phyloP scores from a whole-genome alignment of 1,284 basidiomycete genomes.

The Inonotus hispidus region DNA sequence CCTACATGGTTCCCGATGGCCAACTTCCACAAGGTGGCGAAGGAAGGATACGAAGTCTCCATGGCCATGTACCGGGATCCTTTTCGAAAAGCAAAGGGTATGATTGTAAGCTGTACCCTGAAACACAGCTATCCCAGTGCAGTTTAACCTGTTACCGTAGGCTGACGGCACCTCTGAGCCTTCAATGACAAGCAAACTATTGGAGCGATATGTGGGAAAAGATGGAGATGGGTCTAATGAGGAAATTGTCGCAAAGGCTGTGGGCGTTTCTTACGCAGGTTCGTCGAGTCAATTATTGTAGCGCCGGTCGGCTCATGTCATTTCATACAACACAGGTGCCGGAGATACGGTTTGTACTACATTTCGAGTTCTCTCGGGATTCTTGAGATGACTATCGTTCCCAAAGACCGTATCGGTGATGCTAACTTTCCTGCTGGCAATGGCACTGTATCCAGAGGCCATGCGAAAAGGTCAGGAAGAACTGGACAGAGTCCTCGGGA shows the following conservation, averaged over 20 bases:
- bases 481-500: slow-evolving; percentile 20
- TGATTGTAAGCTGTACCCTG: not conserved
- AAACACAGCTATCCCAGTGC: not conserved
- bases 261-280: slow-evolving; percentile 13
- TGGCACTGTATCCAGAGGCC: slow-evolving; percentile 1
- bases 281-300: not conserved
- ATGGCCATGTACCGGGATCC: slow-evolving; percentile 7
- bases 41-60: not conserved
- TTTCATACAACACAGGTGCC: slow-evolving; percentile 13
- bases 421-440: slow-evolving; percentile 16
- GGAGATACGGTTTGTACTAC: slow-evolving; percentile 19
- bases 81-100: slow-evolving; percentile 1
- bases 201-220: not conserved
- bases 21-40: not conserved
- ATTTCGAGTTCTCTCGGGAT: no score
- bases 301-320: not conserved
- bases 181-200: slow-evolving; percentile 12
- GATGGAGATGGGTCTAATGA: slow-evolving; percentile 8
- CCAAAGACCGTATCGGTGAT: slow-evolving; percentile 12
- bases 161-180: slow-evolving; percentile 8
- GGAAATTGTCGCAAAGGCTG: not conserved
- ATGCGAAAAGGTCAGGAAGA: slow-evolving; percentile 15
- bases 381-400: no score
- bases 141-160: not conserved
- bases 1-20: slow-evolving; percentile 12